Evolutionary conservation across 208 protist species (phyloP).

Genomic region (Trypanosoma avium): DNA sequence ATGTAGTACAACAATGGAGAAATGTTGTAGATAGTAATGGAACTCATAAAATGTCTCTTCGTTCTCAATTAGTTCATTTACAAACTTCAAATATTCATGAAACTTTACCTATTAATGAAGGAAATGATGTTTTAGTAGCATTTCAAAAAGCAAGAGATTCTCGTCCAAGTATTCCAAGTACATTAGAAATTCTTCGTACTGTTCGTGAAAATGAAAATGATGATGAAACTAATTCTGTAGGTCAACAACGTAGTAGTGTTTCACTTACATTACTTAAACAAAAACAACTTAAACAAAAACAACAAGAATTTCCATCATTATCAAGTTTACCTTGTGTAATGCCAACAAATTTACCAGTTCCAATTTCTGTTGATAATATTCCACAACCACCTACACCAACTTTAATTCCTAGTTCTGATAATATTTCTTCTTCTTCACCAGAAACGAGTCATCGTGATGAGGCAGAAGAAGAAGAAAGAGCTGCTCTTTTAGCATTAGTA

Average conservation of each 20-base stretch:
- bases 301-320: neutral
- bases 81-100: neutral
- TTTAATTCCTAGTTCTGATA: neutral
- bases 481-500: neutral
- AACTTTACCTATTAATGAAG: neutral
- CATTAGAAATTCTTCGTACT: slow-evolving; percentile 65
- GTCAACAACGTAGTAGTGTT: slow-evolving; percentile 3
- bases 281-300: slow-evolving; percentile 28
- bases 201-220: slow-evolving; percentile 32
- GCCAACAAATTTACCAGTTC: neutral
- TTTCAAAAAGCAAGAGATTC: slow-evolving; percentile 17
- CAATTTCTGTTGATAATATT: neutral
- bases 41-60: slow-evolving; percentile 5
- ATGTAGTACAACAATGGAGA: slow-evolving; percentile 28
- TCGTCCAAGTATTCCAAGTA: slow-evolving; percentile 37
- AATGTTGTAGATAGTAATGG: slow-evolving; percentile 18
- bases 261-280: slow-evolving; percentile 69
- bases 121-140: slow-evolving; percentile 13
- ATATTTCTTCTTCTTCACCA: neutral
- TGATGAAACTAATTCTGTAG: neutral
- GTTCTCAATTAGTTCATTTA: neutral
- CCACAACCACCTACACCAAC: neutral
- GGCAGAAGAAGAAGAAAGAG: neutral
- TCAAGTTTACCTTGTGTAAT: neutral
- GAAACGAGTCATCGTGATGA: neutral